Percentiles rank a stretch among this genome's conserved stretches.
Evolutionary conservation across 1,139 yeast genomes (phyloP).

Genomic region (Nematodospora anomalae): DNA sequence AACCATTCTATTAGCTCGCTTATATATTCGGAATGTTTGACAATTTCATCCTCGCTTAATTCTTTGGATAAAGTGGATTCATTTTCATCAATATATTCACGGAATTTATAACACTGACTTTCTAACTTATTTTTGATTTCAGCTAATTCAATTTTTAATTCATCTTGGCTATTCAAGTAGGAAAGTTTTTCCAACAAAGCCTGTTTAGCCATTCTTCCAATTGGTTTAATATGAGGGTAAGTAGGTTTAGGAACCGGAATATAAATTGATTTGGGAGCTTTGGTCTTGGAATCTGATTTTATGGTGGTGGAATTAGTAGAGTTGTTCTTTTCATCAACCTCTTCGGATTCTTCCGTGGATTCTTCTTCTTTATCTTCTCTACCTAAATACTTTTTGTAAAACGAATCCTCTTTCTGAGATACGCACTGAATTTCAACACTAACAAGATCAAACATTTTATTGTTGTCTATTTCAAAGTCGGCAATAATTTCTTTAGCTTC

Average conservation of each 20-base stretch:
- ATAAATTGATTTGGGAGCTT: slow-evolving; percentile 19
- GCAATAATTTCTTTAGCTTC: slow-evolving; percentile 36
- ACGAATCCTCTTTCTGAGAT: slow-evolving; percentile 14
- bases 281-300: slow-evolving; percentile 19
- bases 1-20: slow-evolving; percentile 71
- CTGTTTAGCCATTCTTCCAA: slow-evolving; percentile 41
- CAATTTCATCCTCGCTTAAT: slow-evolving; percentile 34
- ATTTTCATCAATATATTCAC: slow-evolving; percentile 52
- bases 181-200: slow-evolving; percentile 28
- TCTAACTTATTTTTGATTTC: slow-evolving; percentile 57
- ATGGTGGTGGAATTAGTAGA: slow-evolving; percentile 21
- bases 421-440: slow-evolving; percentile 44
- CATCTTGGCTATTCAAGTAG: slow-evolving; percentile 45
- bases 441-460: slow-evolving; percentile 50
- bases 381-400: slow-evolving; percentile 8
- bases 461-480: slow-evolving; percentile 47
- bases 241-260: slow-evolving; percentile 28
- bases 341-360: slow-evolving; percentile 5
- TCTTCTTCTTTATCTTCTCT: slow-evolving; percentile 18
- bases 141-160: slow-evolving; percentile 45
- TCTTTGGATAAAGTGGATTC: slow-evolving; percentile 38
- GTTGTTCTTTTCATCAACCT: slow-evolving; percentile 16
- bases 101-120: slow-evolving; percentile 55
- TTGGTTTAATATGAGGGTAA: slow-evolving; percentile 46
- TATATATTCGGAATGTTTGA: slow-evolving; percentile 28